Percentiles rank a stretch among this genome's conserved stretches.
Evolutionary conservation across 352 stramenopile genomes (phyloP).

Genomic region (Phytophthora ramorum): DNA sequence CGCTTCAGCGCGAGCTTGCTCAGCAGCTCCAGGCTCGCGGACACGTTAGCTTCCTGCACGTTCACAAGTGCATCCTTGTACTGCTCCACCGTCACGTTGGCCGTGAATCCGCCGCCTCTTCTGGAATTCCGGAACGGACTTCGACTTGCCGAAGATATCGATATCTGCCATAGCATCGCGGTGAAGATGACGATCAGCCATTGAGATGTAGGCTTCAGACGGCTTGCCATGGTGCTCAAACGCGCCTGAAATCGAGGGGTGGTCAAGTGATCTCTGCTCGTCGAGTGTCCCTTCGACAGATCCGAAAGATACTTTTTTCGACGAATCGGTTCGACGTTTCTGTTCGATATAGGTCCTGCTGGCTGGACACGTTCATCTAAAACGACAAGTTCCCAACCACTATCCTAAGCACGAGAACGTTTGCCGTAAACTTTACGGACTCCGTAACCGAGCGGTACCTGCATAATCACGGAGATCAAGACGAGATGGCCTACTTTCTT

Average conservation of each 20-base stretch:
- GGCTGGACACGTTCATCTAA: no score
- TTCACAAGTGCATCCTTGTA: slow-evolving; percentile 63
- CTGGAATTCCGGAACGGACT: slow-evolving; percentile 40
- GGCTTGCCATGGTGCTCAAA: neutral
- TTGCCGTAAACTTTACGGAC: no score
- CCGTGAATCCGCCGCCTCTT: slow-evolving; percentile 23
- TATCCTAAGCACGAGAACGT: no score
- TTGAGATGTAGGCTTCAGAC: neutral
- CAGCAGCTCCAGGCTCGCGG: slow-evolving; percentile 56
- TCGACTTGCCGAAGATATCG: slow-evolving; percentile 2
- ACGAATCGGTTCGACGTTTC: no score
- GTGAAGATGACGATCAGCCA: neutral
- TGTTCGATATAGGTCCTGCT: no score
- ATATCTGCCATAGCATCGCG: neutral
- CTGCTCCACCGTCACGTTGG: slow-evolving; percentile 52
- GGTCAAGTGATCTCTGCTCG: neutral
- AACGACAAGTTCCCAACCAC: no score
- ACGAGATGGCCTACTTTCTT: no score
- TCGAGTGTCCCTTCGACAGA: neutral
- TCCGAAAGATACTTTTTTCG: no score
- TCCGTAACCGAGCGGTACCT: no score
- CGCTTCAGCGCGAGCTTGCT: slow-evolving; percentile 59
- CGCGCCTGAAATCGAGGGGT: neutral
- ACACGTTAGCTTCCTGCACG: slow-evolving; percentile 49
- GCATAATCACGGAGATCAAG: no score